A percentile compares a stretch with the other conserved stretches of the same genome.
phyloP scores from a whole-genome alignment of 371 early-diverging fungal genomes.

The Mucor indicus region DNA sequence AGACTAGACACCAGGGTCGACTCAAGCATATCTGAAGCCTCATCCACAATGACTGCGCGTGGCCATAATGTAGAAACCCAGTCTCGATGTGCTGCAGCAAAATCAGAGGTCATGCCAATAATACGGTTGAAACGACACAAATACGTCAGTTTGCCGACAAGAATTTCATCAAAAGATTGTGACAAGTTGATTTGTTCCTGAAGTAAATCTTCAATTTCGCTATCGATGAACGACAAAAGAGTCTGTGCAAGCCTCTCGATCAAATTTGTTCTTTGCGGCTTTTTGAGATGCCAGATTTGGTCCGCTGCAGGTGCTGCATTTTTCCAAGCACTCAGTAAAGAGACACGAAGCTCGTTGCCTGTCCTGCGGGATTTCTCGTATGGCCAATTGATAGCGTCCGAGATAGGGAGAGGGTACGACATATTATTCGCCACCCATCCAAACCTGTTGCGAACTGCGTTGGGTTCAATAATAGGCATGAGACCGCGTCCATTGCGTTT shows the following conservation, averaged over 20 bases:
- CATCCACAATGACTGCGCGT: constrained; percentile 34
- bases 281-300: constrained; percentile 15
- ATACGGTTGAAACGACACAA: constrained; percentile 32
- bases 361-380: constrained; percentile 13
- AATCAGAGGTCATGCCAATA: constrained; percentile 39
- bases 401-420: constrained; percentile 3
- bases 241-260: constrained; percentile 4
- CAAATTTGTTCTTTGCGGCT: neutral
- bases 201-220: constrained; percentile 20
- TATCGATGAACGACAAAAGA: constrained; percentile 21
- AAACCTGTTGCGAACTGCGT: constrained; percentile 8
- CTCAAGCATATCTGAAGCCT: constrained; percentile 30
- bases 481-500: constrained; percentile 9
- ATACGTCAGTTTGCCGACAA: constrained; percentile 20
- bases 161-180: constrained; percentile 16
- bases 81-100: constrained; percentile 32
- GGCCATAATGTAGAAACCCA: constrained; percentile 28
- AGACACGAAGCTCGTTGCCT: constrained; percentile 8
- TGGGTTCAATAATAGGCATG: constrained; percentile 17
- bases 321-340: constrained; percentile 13
- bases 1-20: constrained; percentile 16
- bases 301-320: neutral
- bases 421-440: constrained; percentile 11
- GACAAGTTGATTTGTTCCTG: constrained; percentile 22
- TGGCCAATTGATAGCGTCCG: constrained; percentile 28